A percentile compares a stretch with the other conserved stretches of the same genome.
These are phyloP conservation scores for Citrus australasica DNA, from an alignment of 345 rosid species.

Conservation along the genomic window DNA sequence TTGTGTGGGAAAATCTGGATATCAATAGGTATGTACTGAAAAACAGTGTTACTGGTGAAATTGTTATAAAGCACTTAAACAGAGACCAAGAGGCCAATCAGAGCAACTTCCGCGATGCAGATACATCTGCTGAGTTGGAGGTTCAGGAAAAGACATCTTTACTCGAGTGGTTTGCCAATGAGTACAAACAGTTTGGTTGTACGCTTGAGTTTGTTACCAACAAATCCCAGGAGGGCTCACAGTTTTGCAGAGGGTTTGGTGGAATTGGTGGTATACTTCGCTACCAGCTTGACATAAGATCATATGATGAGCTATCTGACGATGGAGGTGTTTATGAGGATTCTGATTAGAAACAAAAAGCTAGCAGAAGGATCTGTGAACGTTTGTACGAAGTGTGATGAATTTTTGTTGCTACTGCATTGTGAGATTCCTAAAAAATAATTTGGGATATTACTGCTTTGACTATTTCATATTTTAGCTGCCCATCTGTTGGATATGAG, in stretches of 20 bases:
- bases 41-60: constrained; percentile 58
- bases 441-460: constrained; percentile 2
- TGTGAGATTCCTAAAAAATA: neutral
- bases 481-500: neutral
- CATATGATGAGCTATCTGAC: constrained; percentile 75
- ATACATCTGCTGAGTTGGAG: constrained; percentile 60
- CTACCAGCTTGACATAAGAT: constrained; percentile 84
- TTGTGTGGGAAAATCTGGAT: constrained; percentile 92
- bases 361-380: constrained; percentile 21
- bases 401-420: neutral
- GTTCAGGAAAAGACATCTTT: constrained; percentile 72
- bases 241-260: constrained; percentile 91
- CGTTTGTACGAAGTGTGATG: neutral
- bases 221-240: constrained; percentile 93
- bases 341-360: constrained; percentile 54
- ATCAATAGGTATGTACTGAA: constrained; percentile 64
- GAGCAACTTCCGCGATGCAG: constrained; percentile 65
- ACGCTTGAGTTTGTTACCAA: constrained; percentile 82
- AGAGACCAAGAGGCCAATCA: constrained; percentile 79
- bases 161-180: constrained; percentile 92
- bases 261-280: constrained; percentile 94
- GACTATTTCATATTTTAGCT: neutral
- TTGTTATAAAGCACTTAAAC: constrained; percentile 59
- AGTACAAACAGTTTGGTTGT: constrained; percentile 84
- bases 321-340: constrained; percentile 70